A percentile compares a stretch with the other conserved stretches of the same genome.
Conservation (phyloP, 2,329 filamentous ascomycete species). For the Colletotrichum sp. region DNA sequence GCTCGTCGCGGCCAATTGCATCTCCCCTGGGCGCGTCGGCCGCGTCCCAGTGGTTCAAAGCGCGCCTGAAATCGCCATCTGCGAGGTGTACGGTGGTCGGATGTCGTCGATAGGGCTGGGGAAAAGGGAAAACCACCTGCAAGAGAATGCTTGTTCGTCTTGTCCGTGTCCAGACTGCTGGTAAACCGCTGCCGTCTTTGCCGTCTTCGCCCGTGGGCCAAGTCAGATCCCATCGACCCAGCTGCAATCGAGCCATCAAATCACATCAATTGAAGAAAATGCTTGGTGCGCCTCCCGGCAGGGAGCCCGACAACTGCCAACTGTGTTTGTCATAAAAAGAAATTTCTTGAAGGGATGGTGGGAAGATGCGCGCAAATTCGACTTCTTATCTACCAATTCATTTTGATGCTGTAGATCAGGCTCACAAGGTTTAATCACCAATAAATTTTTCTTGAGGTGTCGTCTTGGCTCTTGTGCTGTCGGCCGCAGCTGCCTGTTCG, state of each 20-base stretch:
- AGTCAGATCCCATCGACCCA: background rate
- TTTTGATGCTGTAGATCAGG: background rate
- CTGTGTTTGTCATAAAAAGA: background rate
- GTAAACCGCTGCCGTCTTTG: background rate
- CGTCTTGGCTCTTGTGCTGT: background rate
- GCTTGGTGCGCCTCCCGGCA: background rate
- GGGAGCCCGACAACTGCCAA: background rate
- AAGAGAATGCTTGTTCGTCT: slow-evolving; percentile 4
- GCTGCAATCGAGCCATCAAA: background rate
- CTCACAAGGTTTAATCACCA: background rate
- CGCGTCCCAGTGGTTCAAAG: background rate
- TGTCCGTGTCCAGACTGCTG: background rate
- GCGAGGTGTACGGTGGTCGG: background rate
- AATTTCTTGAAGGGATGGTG: background rate
- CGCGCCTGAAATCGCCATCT: background rate
- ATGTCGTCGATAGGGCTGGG: background rate
- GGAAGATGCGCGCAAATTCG: background rate
- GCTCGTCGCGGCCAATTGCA: background rate
- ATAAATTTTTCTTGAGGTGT: background rate
- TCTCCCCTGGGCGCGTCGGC: background rate
- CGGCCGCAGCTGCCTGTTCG: background rate
- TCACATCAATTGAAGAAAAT: background rate
- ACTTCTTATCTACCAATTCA: background rate
- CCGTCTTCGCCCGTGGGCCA: background rate
- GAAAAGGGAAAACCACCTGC: background rate